Evolutionary conservation across 176 grass and related monocot genomes (phyloP), one percentile per base, ranked within the genome.

Genomic region (Calamus simplicifolius): DNA sequence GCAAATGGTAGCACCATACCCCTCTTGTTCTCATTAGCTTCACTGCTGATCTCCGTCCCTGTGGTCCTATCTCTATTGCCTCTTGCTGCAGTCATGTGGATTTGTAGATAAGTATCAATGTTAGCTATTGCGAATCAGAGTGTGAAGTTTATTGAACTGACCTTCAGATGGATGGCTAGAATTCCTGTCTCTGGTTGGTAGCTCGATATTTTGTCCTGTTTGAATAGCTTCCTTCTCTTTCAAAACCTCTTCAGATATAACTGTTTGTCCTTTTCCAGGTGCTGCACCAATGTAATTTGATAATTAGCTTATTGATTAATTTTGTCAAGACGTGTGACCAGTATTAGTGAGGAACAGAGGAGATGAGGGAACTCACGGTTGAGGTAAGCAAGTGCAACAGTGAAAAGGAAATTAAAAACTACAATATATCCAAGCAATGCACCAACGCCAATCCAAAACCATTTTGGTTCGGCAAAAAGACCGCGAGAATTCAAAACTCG

Each of bases 401-500:
- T 54, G 59, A 79, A 85, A 8, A 75, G 56, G 16, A 59, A 51
- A 55, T 80, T 85, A 61, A 80, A 75, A 57, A 80, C 30, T 62
- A 85, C 5, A 61, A 76, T 58, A 56, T 75, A 85, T 38, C 65
- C 76, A 52, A 85, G 26, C 68, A 85, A 57, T 59, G 55, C 82
- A 63, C 76, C 70, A 30, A 75, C 60, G 23, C 82, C 82, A 13
- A 85, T 85, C 82, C 82, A 85, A 29, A 52, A 85, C 82, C 82
- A 85, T 28, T 75, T 79, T n/a, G 71, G 18, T 65, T 85, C 76
- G 52, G 64, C 16, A 61, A 85, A 85, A 27, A 85, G 54, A 16
- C 82, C 82, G 58, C 76, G 82, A 52, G 14, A 51, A 35, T 79
- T 72, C 50, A 76, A 60, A 5, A 85, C 19, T 18, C 60, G 59